phyloP scores from a whole-genome alignment of 345 rosid species.

The Geranium brycei region DNA sequence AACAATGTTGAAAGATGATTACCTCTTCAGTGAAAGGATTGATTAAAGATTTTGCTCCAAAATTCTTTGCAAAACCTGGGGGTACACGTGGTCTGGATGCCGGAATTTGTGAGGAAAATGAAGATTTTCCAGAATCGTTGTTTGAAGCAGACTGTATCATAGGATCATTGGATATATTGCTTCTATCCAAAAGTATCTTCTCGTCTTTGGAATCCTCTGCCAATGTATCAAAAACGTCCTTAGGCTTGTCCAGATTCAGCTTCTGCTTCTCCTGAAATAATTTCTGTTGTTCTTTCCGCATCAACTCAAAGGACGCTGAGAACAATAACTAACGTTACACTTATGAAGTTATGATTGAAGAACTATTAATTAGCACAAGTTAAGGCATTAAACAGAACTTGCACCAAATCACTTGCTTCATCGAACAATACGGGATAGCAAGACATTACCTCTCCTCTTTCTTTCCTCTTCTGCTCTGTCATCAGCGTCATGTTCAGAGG shows the following conservation, averaged over 20 bases:
- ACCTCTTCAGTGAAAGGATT: conserved; percentile 39
- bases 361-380: conserved; percentile 12
- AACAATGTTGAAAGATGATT: conserved; percentile 6
- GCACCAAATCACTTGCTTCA: background rate
- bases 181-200: conserved; percentile 28
- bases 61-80: conserved; percentile 66
- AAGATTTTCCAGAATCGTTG: conserved; percentile 28
- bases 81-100: conserved; percentile 93
- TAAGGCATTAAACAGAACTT: background rate
- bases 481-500: conserved; percentile 58
- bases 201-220: conserved; percentile 53
- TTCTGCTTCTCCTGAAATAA: conserved; percentile 71
- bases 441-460: conserved; percentile 72
- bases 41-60: conserved; percentile 34
- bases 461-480: conserved; percentile 94
- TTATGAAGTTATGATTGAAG: conserved; percentile 4
- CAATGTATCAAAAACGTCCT: conserved; percentile 54
- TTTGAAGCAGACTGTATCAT: conserved; percentile 13
- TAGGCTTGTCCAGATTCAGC: conserved; percentile 40
- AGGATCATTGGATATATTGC: conserved; percentile 29
- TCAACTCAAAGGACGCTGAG: conserved; percentile 80
- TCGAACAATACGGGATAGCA: conserved; percentile 9
- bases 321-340: conserved; percentile 16
- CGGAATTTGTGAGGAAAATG: conserved; percentile 31
- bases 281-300: conserved; percentile 91